Conservation (phyloP, 148 eudicot genomes). For the Vaccinium macrocarpon region DNA sequence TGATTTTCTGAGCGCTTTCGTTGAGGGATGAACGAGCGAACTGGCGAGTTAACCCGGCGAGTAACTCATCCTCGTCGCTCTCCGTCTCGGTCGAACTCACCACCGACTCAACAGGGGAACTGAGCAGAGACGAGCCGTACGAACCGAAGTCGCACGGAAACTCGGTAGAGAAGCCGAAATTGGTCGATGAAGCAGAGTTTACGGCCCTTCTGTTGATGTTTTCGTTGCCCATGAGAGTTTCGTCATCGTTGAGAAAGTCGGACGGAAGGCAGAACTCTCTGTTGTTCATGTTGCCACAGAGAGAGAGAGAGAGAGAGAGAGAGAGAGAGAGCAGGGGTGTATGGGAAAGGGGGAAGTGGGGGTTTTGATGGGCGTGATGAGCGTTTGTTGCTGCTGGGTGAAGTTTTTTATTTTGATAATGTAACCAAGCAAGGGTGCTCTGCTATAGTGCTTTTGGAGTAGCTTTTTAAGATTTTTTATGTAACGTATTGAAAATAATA, state of each 20-base stretch:
- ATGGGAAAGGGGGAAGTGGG: neutral
- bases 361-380: slow-evolving; percentile 13
- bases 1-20: slow-evolving; percentile 10
- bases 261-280: slow-evolving; percentile 64
- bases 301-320: no score
- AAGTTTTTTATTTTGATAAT: slow-evolving; percentile 32
- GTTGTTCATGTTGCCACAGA: slow-evolving; percentile 22
- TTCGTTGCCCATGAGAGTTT: slow-evolving; percentile 29
- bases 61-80: slow-evolving; percentile 42
- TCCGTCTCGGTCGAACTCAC: slow-evolving; percentile 45
- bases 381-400: slow-evolving; percentile 21
- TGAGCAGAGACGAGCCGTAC: slow-evolving; percentile 16
- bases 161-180: slow-evolving; percentile 20
- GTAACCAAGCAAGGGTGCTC: neutral
- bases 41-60: slow-evolving; percentile 46
- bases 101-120: slow-evolving; percentile 41
- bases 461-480: no score
- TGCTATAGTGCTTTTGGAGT: fast-evolving
- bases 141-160: slow-evolving; percentile 20
- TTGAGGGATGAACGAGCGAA: slow-evolving; percentile 40
- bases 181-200: neutral
- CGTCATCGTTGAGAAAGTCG: slow-evolving; percentile 59
- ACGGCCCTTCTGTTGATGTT: neutral
- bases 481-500: no score
- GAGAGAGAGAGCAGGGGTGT: neutral